These are phyloP conservation scores for Mycena sanguinolenta DNA, from an alignment of 768 basidiomycete species.

Conservation along the genomic window DNA sequence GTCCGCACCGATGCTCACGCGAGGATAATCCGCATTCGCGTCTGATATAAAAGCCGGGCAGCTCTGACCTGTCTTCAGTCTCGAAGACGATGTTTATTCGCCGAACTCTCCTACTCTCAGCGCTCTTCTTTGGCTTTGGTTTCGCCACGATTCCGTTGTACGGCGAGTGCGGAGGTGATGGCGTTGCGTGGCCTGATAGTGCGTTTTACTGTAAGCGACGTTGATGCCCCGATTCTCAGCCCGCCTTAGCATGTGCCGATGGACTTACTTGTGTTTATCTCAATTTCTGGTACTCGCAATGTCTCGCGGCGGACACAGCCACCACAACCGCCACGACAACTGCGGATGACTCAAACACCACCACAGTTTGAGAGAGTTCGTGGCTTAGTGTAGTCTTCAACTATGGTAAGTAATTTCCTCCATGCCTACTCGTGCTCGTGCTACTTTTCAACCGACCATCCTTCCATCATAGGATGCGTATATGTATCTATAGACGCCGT, in stretches of 20 bases:
- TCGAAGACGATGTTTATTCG: slow-evolving; percentile 18
- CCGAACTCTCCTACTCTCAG: slow-evolving; percentile 7
- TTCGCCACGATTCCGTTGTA: slow-evolving; percentile 18
- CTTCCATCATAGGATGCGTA: no score
- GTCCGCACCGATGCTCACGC: slow-evolving; percentile 70
- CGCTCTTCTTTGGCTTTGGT: background rate
- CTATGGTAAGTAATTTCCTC: no score
- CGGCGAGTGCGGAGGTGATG: slow-evolving; percentile 30
- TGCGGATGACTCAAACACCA: background rate
- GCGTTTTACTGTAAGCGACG: background rate
- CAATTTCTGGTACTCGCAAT: slow-evolving; percentile 29
- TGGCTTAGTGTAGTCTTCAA: no score
- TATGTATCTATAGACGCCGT: no score
- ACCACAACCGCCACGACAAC: background rate
- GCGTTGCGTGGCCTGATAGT: slow-evolving; percentile 25
- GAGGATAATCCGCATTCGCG: slow-evolving; percentile 83
- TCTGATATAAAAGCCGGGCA: slow-evolving; percentile 55
- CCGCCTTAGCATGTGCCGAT: slow-evolving; percentile 12
- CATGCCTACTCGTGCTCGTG: no score
- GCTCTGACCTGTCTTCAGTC: background rate
- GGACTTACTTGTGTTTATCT: slow-evolving; percentile 10
- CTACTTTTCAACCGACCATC: no score
- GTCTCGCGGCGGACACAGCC: background rate
- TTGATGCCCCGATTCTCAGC: background rate
- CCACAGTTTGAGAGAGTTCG: no score